These are phyloP conservation scores for Tilletia indica DNA, from an alignment of 1,284 basidiomycete species.

Conservation along the genomic window DNA sequence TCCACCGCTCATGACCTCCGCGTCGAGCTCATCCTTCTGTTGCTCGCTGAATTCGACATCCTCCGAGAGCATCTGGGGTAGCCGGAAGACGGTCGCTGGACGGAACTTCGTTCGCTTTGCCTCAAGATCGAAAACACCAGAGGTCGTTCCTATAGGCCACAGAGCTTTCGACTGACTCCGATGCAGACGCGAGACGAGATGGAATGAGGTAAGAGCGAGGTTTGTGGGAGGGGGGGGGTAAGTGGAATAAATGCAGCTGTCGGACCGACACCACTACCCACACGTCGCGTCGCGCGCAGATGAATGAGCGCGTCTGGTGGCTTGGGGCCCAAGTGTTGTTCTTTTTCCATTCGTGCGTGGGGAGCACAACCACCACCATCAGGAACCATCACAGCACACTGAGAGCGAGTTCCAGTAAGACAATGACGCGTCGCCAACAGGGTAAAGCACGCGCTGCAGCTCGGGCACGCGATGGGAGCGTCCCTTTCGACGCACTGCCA, in stretches of 20 bases:
- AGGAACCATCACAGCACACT: neutral
- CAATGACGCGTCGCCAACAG: conserved; percentile 4
- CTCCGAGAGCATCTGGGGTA: neutral
- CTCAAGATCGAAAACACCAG: too few relatives aligned
- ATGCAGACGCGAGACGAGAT: too few relatives aligned
- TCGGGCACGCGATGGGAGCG: conserved; percentile 13
- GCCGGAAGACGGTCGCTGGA: too few relatives aligned
- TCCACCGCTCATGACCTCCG: conserved; percentile 11
- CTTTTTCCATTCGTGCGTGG: neutral
- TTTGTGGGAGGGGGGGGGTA: too few relatives aligned
- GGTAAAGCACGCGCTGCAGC: neutral
- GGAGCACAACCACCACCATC: neutral
- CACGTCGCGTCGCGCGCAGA: too few relatives aligned
- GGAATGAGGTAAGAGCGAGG: too few relatives aligned
- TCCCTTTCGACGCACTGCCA: neutral
- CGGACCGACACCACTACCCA: too few relatives aligned
- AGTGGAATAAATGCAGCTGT: too few relatives aligned
- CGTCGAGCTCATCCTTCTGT: neutral
- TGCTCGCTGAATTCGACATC: neutral
- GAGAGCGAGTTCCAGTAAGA: too few relatives aligned
- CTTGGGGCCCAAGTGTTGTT: neutral
- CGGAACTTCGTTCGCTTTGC: too few relatives aligned
- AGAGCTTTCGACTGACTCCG: too few relatives aligned
- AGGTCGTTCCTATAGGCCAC: too few relatives aligned
- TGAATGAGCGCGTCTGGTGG: neutral